Conservation (phyloP, 345 rosid species). For the Chamaenerion angustifolium region DNA sequence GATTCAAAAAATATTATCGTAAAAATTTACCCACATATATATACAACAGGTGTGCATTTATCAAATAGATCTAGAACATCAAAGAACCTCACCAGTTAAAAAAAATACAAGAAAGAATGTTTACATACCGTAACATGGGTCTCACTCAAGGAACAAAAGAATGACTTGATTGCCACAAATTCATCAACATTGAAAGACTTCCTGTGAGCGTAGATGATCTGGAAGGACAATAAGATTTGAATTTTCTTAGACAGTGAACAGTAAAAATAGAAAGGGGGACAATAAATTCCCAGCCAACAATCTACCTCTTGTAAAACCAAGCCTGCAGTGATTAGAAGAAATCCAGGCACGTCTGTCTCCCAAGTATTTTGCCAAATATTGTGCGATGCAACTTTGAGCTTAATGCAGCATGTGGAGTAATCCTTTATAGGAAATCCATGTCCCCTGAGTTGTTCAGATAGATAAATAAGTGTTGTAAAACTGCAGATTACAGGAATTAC, state of each 20-base stretch:
- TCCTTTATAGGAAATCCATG: conserved; percentile 38
- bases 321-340: conserved; percentile 44
- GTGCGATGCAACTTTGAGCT: conserved; percentile 41
- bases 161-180: conserved; percentile 40
- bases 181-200: conserved; percentile 46
- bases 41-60: not conserved
- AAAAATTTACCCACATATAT: not conserved
- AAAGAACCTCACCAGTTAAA: not conserved
- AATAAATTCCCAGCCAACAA: not conserved
- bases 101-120: not conserved
- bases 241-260: not conserved
- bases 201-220: conserved; percentile 61
- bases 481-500: not conserved
- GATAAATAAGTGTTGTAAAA: not conserved
- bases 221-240: conserved; percentile 16
- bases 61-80: not conserved
- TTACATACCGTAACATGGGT: conserved; percentile 25
- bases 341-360: conserved; percentile 18
- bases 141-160: conserved; percentile 28
- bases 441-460: conserved; percentile 25
- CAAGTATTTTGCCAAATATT: conserved; percentile 43
- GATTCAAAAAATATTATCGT: not conserved
- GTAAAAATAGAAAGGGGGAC: not conserved
- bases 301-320: conserved; percentile 58
- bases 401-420: conserved; percentile 28